Evolutionary conservation across 2,329 filamentous ascomycete genomes (phyloP), one percentile per base, ranked within the genome.

Genomic region (Metarhizium album): DNA sequence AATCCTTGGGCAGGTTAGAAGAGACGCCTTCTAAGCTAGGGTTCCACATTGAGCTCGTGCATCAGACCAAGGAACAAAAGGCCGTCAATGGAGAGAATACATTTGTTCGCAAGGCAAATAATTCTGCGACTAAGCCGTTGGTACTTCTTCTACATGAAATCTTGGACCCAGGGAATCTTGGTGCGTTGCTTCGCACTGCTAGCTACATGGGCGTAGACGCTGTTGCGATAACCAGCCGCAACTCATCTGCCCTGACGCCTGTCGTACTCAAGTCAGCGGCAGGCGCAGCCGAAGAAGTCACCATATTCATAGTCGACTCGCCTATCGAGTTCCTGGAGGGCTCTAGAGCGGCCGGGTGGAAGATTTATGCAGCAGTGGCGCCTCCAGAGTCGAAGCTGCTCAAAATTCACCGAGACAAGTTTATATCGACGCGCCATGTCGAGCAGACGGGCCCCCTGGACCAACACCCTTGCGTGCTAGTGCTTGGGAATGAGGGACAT

Each of bases 201-300:
- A 86, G 88, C 61, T 97, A 93, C 66, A 79, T 97, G n/a, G 91
- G 91, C 22, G 84, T 88, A 5, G 87, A 90, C 50, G 90, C 87
- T 4, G 79, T 98, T 20, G 82, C 82, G 2, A 82, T 95, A 50
- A 87, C 88, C 2, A 82, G 78, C 29, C 79, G 81, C 53, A 84
- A 82, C 59, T 87, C 85, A 16, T 86, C 90, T 0, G 78, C 82
- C 0, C 72, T 96, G 53, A 86, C 84, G 7, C 78, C 89, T 0
- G 79, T 90, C 8, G 83, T 87, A 0, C 76, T 95, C 53, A 97
- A 97, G 67, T 86, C 91, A 0, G 90, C 90, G 1, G 84, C 89
- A 0, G 93, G 93, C 7, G 91, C 91, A 3, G 83, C 87, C 3
- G 93, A 98, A 69, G 81, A 82, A 29, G 71, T 96, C 47, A 79